Base-by-base conservation (phyloP, 108 stramenopile species). In the Cylindrotheca fusiformis region DNA sequence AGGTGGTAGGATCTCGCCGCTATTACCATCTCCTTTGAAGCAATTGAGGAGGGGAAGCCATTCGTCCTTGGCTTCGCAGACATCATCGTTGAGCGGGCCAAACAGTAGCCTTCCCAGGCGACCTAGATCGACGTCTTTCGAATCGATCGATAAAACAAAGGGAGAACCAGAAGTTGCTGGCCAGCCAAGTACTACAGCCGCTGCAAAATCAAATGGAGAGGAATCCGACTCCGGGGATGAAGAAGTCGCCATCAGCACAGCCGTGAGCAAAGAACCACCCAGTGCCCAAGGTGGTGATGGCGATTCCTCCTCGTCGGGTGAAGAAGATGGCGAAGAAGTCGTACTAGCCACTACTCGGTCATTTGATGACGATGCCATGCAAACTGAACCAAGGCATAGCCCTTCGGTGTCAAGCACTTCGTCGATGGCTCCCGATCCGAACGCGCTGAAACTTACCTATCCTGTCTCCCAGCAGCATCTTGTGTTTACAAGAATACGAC, bases 301-400 rank as follows among this genome's bases (percentile, higher is more conserved):
- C 14, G 69, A 55, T 19, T 77, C 76, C 4, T 82, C 81, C n/a
- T 83, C 82, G 3, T 79, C 78, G 1, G 82, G 78, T 0, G 82
- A 78, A 65, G 78, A 71, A 48, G 78, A 79, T 32, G 36, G 14
- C 6, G 78, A 83, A 48, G 70, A 72, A 18, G 47, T 75, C 2
- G 41, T 65, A 20, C n/a, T 57, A 1, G 47, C 66, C n/a, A 57
- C 60, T 21, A 45, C 74, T 19, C 18, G 48, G 14, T 32, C 26
- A 0, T 32, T 47, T 10, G 62, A 51, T n/a, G 74, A 53, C 2
- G 30, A 44, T 30, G 23, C 44, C 19, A 18, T 26, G 18, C 18
- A 0, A 21, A n/a, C n/a, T n/a, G n/a, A n/a, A n/a, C n/a, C n/a
- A n/a, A 25, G 23, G 28, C 33, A 58, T 30, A 55, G 29, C 29